phyloP scores from a whole-genome alignment of 768 basidiomycete species.

The Leccinum subgranulosum region DNA sequence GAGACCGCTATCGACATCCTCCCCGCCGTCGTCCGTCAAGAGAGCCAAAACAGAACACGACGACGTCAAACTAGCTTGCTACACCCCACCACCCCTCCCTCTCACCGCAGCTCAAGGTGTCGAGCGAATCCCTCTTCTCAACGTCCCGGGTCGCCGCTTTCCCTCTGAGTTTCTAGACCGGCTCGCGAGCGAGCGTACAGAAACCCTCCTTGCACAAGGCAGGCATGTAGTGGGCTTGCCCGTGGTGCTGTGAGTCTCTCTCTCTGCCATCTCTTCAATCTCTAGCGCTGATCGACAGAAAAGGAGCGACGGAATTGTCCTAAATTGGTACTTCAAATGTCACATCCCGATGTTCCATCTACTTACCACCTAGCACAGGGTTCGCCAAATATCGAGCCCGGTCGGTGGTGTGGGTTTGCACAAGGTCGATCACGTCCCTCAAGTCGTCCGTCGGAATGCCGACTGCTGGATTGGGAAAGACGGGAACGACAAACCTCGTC shows the following conservation, averaged over 20 bases:
- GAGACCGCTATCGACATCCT: conserved; percentile 8
- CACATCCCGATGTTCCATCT: not conserved
- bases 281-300: conserved; percentile 4
- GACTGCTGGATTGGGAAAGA: not conserved
- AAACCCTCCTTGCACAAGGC: conserved; percentile 18
- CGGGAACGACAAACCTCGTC: not conserved
- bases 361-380: conserved; percentile 17
- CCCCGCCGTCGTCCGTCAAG: conserved; percentile 12
- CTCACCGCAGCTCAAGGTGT: conserved; percentile 23
- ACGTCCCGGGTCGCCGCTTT: conserved; percentile 1
- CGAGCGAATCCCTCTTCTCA: conserved; percentile 24
- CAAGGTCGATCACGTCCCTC: not conserved
- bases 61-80: not conserved
- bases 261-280: not conserved
- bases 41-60: conserved; percentile 19
- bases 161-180: conserved; percentile 11
- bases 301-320: conserved; percentile 28
- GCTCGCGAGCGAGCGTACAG: conserved; percentile 16
- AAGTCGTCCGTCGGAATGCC: not conserved
- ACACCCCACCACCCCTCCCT: conserved; percentile 16
- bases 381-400: conserved; percentile 5
- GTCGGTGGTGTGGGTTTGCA: not conserved
- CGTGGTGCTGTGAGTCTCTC: conserved; percentile 22
- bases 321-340: conserved; percentile 26
- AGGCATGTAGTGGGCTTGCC: conserved; percentile 25